Evolutionary conservation across 2,329 filamentous ascomycete genomes (phyloP), one percentile per base, ranked within the genome.

Genomic region (Alternaria sp.): DNA sequence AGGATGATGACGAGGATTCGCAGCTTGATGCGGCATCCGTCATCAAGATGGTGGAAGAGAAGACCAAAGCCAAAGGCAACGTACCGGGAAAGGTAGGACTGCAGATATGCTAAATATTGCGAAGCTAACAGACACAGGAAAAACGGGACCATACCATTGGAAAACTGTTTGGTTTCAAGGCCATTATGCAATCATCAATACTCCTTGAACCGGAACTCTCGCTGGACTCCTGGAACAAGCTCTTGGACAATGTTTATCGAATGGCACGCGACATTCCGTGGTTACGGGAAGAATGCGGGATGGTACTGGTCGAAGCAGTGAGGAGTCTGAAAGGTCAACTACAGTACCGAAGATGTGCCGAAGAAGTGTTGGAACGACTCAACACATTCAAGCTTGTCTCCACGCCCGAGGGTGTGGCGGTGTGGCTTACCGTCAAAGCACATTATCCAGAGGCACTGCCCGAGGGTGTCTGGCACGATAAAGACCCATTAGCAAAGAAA

Each of bases 231-330:
- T 93, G 90, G 88, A 82, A 84, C 46, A 82, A 84, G 55, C 83
- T 96, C n/a, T 81, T 97, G 48, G 86, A 90, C 54, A 81, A 91
- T 54, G 81, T 97, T 32, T 85, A 93, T 69, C 86, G 89, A 63
- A 85, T 97, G 61, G 88, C 91, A 41, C 86, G 88, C 69, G 91
- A 91, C 79, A 96, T 96, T 78, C 87, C 91, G 32, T 97, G 94
- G 94, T 84, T 98, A 66, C 87, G 92, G 62, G 89, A 94, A 71
- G 92, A 96, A 75, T 97, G 93, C 71, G 93, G 91, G 32, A 92
- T 89, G 84, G 87, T 95, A 48, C 83, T 97, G 26, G 89, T 91
- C 44, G 88, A 93, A 72, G 88, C 90, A 14, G 78, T 95, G 38
- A 84, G 85, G 32, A 88, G 89, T 20, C 69, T 86, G 32, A 72